These are phyloP conservation scores for Mucuna pruriens DNA, from an alignment of 306 rosid genomes.

Conservation along the genomic window DNA sequence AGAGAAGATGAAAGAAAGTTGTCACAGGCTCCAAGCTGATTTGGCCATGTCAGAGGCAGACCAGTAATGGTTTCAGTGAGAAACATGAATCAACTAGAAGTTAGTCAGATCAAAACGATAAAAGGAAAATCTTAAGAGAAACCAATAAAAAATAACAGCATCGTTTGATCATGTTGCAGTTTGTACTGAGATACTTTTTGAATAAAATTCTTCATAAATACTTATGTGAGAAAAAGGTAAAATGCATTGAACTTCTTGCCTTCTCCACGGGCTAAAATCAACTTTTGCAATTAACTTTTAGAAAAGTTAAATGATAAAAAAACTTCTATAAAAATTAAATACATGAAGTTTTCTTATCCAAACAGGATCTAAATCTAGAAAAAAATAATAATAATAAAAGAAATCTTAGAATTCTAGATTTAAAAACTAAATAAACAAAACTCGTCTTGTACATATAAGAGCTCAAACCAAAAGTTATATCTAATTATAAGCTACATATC, in stretches of 20 bases:
- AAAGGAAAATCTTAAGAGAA: neutral
- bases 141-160: neutral
- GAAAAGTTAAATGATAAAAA: neutral
- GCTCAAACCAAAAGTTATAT: neutral
- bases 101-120: neutral
- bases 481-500: neutral
- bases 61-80: neutral
- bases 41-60: neutral
- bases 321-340: neutral
- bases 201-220: neutral
- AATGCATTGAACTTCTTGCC: neutral
- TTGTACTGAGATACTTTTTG: neutral
- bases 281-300: neutral
- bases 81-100: neutral
- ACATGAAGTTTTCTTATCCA: neutral
- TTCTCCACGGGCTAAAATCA: neutral
- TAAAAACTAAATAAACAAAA: slow-evolving; percentile 8
- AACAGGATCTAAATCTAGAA: neutral
- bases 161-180: neutral
- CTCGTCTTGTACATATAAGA: neutral
- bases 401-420: neutral
- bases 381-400: neutral
- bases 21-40: neutral
- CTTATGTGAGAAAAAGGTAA: neutral
- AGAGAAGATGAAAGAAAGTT: neutral